Conservation (phyloP, 2,329 filamentous ascomycete species). For the Ophiosphaerella herpotricha region DNA sequence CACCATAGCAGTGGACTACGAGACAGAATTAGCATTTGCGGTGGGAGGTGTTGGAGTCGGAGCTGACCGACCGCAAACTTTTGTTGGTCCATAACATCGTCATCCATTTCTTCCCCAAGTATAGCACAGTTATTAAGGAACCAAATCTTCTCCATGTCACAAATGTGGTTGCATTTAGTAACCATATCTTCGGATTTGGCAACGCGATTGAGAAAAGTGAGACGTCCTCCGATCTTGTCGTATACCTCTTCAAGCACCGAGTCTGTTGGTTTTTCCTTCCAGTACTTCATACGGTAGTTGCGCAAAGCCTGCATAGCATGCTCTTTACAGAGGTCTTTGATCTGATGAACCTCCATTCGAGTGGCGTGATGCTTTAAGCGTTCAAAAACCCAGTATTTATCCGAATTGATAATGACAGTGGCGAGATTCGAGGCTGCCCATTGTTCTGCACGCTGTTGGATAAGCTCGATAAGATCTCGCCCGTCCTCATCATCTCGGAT, state of each 20-base stretch:
- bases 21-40: background rate
- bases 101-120: slow-evolving; percentile 78
- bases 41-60: background rate
- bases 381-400: slow-evolving; percentile 99
- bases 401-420: slow-evolving; percentile 91
- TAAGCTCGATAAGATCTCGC: slow-evolving; percentile 87
- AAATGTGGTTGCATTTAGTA: slow-evolving; percentile 73
- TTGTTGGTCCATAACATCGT: slow-evolving; percentile 98
- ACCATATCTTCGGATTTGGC: slow-evolving; percentile 87
- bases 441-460: slow-evolving; percentile 93
- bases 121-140: slow-evolving; percentile 79
- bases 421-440: slow-evolving; percentile 93
- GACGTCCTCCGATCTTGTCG: slow-evolving; percentile 80
- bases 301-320: slow-evolving; percentile 77
- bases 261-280: slow-evolving; percentile 61
- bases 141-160: slow-evolving; percentile 74
- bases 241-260: slow-evolving; percentile 77
- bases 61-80: slow-evolving; percentile 78
- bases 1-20: slow-evolving; percentile 85
- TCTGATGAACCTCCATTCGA: slow-evolving; percentile 89
- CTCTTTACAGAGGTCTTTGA: slow-evolving; percentile 78
- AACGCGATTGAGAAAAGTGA: slow-evolving; percentile 86
- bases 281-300: slow-evolving; percentile 82
- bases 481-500: slow-evolving; percentile 90
- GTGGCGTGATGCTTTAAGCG: slow-evolving; percentile 89